These are phyloP conservation scores for Annulohypoxylon maeteangense DNA, from an alignment of 495 filamentous ascomycete genomes.

Conservation along the genomic window DNA sequence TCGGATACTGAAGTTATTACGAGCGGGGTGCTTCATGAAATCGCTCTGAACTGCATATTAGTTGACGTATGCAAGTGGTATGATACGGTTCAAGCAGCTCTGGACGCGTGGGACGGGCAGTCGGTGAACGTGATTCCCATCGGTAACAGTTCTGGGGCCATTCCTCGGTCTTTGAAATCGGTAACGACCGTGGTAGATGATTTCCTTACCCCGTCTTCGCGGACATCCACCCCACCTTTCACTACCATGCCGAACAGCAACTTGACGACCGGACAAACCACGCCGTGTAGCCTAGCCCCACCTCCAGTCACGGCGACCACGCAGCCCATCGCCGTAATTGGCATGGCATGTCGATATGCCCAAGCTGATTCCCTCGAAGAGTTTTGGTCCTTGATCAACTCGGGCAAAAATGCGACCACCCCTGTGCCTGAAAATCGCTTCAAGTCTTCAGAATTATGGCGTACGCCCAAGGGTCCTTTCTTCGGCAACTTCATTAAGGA, in stretches of 20 bases:
- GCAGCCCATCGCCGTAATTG: slow-evolving; percentile 23
- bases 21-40: slow-evolving; percentile 13
- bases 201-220: not conserved
- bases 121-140: slow-evolving; percentile 17
- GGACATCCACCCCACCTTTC: slow-evolving; percentile 5
- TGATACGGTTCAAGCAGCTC: slow-evolving; percentile 9
- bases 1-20: slow-evolving; percentile 21
- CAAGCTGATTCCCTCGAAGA: slow-evolving; percentile 27
- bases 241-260: slow-evolving; percentile 1
- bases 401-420: slow-evolving; percentile 22
- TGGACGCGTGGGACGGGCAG: slow-evolving; percentile 8
- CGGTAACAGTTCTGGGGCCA: slow-evolving; percentile 17
- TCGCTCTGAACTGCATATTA: slow-evolving; percentile 18
- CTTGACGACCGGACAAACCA: slow-evolving; percentile 20
- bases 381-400: slow-evolving; percentile 29
- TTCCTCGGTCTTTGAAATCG: slow-evolving; percentile 17
- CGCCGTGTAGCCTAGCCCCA: not conserved
- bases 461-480: slow-evolving; percentile 25
- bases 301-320: not conserved
- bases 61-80: slow-evolving; percentile 18
- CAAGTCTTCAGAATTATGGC: slow-evolving; percentile 20
- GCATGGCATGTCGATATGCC: slow-evolving; percentile 26
- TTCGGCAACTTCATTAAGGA: slow-evolving; percentile 49
- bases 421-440: slow-evolving; percentile 22
- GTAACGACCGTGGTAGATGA: not conserved